Base-by-base conservation (phyloP, 2,329 filamentous ascomycete species). In the Fusarium tanahbumbuense region DNA sequence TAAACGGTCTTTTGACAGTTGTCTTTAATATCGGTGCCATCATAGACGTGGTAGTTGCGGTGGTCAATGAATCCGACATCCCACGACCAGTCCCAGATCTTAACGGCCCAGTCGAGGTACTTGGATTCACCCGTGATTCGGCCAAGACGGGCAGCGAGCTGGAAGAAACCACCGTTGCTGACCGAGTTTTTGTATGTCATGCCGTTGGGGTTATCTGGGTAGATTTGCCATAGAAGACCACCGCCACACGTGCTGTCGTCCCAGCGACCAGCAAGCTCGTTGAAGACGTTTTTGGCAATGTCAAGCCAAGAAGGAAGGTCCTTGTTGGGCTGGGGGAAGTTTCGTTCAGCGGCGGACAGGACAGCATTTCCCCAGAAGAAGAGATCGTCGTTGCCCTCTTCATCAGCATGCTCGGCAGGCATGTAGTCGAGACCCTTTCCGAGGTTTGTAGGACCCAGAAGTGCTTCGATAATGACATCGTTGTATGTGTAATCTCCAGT, bases 131-230 rank as follows among this genome's bases (percentile, higher is more conserved):
- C 88, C 0, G 90, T 92, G 64, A 88, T 89, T 48, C 90, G 87
- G 27, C 90, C 91, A 16, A 95, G 84, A 20, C 93, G 90, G 2
- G 93, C 92, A 6, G 91, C 90, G 15, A 97, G 85, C 75, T 94
- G 91, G 79, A 97, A 94, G 77, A 96, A 89, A n/a, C 89, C 90
- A 44, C 92, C 93, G 78, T 96, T 96, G 66, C 90, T 90, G 72
- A 94, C 88, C 8, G 89, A 86, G 81, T 95, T 95, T 81, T 94
- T 96, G 86, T 97, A 96, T 75, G 89, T 86, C 77, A 94, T 90
- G 16, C 93, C 93, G 67, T 89, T 89, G 48, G 83, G 82, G 77
- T 97, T 95, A 73, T 87, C 88, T 2, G 86, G 81, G 78, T 91
- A 94, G 71, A 97, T 93, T 82, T 97, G 93, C 92, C 92, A 95